A percentile compares a stretch with the other conserved stretches of the same genome.
Conservation (phyloP, 1,284 basidiomycete species). For the Apiotrichum akiyoshidainum region DNA sequence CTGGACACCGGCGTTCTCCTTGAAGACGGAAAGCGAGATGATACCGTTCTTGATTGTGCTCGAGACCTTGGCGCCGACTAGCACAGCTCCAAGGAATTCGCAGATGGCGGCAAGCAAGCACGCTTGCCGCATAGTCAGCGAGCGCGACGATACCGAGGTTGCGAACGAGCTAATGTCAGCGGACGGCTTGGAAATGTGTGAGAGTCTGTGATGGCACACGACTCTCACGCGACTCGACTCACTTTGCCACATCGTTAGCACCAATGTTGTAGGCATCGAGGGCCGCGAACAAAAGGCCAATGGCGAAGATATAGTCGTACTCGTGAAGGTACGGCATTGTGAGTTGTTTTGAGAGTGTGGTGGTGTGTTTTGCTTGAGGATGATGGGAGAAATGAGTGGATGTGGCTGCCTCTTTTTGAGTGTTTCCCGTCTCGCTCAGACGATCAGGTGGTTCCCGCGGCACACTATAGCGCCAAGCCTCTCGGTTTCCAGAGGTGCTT, state of each 20-base stretch:
- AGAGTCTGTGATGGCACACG: not conserved
- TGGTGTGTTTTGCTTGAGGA: not conserved
- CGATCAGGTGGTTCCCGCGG: not conserved
- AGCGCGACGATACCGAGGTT: conserved; percentile 53
- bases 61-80: conserved; percentile 52
- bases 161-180: conserved; percentile 50
- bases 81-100: conserved; percentile 53
- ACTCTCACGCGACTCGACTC: conserved; percentile 5
- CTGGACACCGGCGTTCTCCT: conserved; percentile 52
- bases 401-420: not conserved
- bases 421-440: not conserved
- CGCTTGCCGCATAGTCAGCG: conserved; percentile 53
- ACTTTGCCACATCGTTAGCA: conserved; percentile 48
- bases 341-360: conserved; percentile 7
- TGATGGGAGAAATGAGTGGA: not conserved
- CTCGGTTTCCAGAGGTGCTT: too few species aligned
- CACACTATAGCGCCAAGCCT: too few species aligned
- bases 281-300: conserved; percentile 50
- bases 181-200: not conserved
- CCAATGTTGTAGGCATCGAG: conserved; percentile 56
- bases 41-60: conserved; percentile 56
- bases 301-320: conserved; percentile 53
- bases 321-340: conserved; percentile 56
- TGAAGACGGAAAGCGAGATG: conserved; percentile 47
- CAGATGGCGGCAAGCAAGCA: conserved; percentile 49